Conservation (phyloP, 2,329 filamentous ascomycete species). For the Pestalotiopsis sp. region DNA sequence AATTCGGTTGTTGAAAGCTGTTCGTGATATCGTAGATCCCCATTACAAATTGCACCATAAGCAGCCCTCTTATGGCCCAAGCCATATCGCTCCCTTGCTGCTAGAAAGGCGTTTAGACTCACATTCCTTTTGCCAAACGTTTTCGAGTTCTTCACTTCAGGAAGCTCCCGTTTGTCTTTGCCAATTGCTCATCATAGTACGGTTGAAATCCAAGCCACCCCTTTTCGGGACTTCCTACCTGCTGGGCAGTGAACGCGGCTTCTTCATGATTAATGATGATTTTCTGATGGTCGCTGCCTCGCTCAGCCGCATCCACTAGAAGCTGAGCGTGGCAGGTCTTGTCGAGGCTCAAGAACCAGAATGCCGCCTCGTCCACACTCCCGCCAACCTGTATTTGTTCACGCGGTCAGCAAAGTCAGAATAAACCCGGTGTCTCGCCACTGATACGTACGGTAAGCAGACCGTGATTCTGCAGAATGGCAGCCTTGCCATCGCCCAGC, state of each 20-base stretch:
- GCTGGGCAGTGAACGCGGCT: conserved; percentile 25
- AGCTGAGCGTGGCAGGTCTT: conserved; percentile 64
- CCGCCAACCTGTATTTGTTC: conserved; percentile 37
- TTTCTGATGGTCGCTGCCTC: conserved; percentile 32
- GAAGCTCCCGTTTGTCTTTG: conserved; percentile 11
- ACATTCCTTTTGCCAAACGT: too few relatives aligned
- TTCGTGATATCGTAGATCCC: too few relatives aligned
- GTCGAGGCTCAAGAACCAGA: conserved; percentile 64
- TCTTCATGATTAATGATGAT: conserved; percentile 31
- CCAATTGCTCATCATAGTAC: conserved; percentile 17
- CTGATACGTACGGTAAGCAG: conserved; percentile 49
- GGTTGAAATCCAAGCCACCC: conserved; percentile 29
- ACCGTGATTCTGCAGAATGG: conserved; percentile 66
- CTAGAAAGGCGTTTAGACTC: too few relatives aligned
- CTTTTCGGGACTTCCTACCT: conserved; percentile 32
- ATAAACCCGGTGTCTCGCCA: neutral
- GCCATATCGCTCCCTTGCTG: too few relatives aligned
- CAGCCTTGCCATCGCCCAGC: conserved; percentile 55
- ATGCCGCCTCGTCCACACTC: conserved; percentile 68
- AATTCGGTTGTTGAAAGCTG: too few relatives aligned
- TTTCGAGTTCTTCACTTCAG: neutral
- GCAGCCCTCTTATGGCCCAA: too few relatives aligned
- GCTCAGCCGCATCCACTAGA: conserved; percentile 56
- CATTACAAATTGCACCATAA: too few relatives aligned
- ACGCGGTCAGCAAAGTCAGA: neutral